A percentile compares a stretch with the other conserved stretches of the same genome.
phyloP scores from a whole-genome alignment of 2,329 filamentous ascomycete species.

The Penicillium frequentans region DNA sequence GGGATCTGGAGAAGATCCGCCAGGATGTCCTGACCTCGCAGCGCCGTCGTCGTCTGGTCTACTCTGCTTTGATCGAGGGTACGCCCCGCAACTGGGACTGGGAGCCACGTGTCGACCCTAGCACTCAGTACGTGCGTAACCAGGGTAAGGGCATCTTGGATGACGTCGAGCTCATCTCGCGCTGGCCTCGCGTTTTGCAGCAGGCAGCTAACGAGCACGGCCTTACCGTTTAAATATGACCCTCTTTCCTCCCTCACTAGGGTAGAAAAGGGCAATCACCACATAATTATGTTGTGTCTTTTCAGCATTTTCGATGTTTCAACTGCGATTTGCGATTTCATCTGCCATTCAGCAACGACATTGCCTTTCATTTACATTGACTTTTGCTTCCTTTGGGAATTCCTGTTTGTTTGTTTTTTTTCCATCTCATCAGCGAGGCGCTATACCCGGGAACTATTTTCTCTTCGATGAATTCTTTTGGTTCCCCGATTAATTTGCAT shows the following conservation, averaged over 20 bases:
- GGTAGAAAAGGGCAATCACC: background rate
- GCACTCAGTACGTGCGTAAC: slow-evolving; percentile 72
- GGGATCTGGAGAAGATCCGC: slow-evolving; percentile 80
- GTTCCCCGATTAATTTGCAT: slow-evolving; percentile 3
- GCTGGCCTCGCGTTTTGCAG: slow-evolving; percentile 41
- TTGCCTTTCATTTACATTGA: slow-evolving; percentile 5
- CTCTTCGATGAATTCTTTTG: slow-evolving; percentile 1
- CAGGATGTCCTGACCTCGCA: slow-evolving; percentile 73
- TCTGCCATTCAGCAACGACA: slow-evolving; percentile 1
- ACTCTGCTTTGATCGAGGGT: slow-evolving; percentile 75
- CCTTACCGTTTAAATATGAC: background rate
- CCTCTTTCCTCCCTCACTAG: background rate
- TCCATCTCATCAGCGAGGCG: slow-evolving; percentile 29
- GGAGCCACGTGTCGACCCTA: slow-evolving; percentile 59
- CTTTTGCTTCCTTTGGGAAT: slow-evolving; percentile 3
- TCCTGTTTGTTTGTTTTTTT: slow-evolving; percentile 2
- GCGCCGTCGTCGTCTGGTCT: slow-evolving; percentile 74
- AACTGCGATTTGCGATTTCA: background rate
- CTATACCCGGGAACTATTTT: slow-evolving; percentile 26
- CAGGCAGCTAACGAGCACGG: slow-evolving; percentile 27
- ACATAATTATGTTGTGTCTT: background rate
- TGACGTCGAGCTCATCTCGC: slow-evolving; percentile 43
- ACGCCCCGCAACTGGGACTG: slow-evolving; percentile 82
- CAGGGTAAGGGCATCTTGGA: slow-evolving; percentile 43
- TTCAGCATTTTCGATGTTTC: background rate